Conservation (phyloP, 1,284 basidiomycete genomes). For the Ceraceosorus guamensis region DNA sequence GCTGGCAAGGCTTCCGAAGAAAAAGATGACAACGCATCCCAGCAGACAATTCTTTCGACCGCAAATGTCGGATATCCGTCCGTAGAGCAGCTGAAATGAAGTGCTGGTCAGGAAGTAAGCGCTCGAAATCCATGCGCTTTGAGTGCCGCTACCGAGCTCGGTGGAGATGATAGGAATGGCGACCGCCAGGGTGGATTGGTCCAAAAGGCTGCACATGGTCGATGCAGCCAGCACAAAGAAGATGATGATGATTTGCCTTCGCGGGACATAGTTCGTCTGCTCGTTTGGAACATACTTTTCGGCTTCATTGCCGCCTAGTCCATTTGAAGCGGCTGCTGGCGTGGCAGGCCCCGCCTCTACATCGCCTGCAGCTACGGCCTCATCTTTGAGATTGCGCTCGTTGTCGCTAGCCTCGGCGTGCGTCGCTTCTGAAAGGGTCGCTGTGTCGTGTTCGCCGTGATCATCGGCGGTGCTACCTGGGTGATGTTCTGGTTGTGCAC, state of each 20-base stretch:
- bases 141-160: not conserved
- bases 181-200: conserved; percentile 6
- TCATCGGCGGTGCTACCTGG: too few relatives aligned
- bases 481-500: too few relatives aligned
- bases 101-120: not conserved
- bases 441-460: too few relatives aligned
- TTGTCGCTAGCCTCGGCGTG: too few relatives aligned
- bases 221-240: not conserved
- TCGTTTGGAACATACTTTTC: too few relatives aligned
- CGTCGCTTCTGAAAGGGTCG: too few relatives aligned
- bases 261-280: conserved; percentile 4
- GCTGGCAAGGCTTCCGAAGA: conserved; percentile 5
- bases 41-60: conserved; percentile 8
- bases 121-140: not conserved
- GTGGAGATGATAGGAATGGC: not conserved
- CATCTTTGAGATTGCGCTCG: too few relatives aligned
- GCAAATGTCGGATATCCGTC: not conserved
- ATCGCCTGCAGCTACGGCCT: too few relatives aligned
- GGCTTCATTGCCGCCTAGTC: too few relatives aligned
- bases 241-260: conserved; percentile 1
- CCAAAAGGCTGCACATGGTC: not conserved
- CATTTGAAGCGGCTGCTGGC: too few relatives aligned
- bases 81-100: not conserved
- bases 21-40: conserved; percentile 5
- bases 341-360: too few relatives aligned